Evolutionary conservation across 495 filamentous ascomycete species (phyloP), one percentile per base, ranked within the genome.

Genomic region (Thermothielavioides terrestris): DNA sequence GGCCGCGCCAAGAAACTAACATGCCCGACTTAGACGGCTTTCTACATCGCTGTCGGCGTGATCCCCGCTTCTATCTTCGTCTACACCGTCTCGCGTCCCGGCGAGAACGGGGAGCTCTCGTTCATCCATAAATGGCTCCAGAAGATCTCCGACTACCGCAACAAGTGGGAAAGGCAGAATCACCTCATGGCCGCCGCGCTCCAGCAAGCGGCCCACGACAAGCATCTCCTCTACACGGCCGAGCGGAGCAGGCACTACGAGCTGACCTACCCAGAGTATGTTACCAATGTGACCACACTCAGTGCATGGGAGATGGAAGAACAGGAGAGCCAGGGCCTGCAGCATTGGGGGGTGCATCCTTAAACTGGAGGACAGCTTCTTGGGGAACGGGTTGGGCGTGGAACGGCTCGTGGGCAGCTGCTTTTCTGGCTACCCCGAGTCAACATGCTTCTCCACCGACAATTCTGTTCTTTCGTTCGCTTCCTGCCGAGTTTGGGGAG

Each of bases 181-280:
- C 39, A 61, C 27, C 50, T 68, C 44, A 68, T 64, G 61, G 63
- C 69, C 11, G 60, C 65, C 15, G 46, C 65, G 0, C 39, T 72
- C 41, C 60, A 74, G 55, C 69, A 76, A 60, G 73, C 73, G n/a
- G 71, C 70, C 42, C 64, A 65, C 53, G 73, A 76, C 60, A 70
- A 62, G 60, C 69, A 73, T 52, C 63, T 76, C 21, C 57, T 75
- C 44, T 44, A 55, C 21, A 40, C 62, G 42, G 53, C 56, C 36
- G 52, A 56, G 46, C 62, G 56, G 54, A 68, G 55, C 59, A 52
- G 28, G 9, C 59, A 65, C 53, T 43, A 66, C 46, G 73, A 76
- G 48, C 61, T 75, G 46, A 66, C 54, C 50, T 72, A 58, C 37
- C 73, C 73, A 21, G 73, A 76, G 73, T 76, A 72, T 27, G 73